Percentiles rank a stretch among this genome's conserved stretches.
Evolutionary conservation across 2,329 filamentous ascomycete genomes (phyloP).

Genomic region (Ophiostoma quercus): DNA sequence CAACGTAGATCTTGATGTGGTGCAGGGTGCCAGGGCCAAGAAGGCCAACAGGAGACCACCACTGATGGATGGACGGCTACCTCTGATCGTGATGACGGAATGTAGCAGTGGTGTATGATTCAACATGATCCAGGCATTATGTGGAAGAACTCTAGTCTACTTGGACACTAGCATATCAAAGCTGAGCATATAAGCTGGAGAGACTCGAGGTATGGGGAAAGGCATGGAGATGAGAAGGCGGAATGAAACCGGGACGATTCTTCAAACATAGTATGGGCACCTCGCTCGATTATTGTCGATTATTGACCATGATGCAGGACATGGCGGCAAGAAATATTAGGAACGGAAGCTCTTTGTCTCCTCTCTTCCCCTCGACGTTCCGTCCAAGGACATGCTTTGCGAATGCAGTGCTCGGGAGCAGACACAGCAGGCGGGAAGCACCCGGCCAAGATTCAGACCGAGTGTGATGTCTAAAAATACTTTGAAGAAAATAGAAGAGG

Average conservation of each 20-base stretch:
- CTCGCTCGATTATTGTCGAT: background rate
- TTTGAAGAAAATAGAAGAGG: background rate
- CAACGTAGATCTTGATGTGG: background rate
- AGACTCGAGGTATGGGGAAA: background rate
- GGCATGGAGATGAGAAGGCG: background rate
- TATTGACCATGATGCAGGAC: background rate
- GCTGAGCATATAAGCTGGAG: background rate
- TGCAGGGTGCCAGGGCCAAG: background rate
- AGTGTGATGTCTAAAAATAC: background rate
- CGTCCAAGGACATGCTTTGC: background rate
- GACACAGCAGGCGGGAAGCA: slow-evolving; percentile 1
- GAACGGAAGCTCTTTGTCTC: background rate
- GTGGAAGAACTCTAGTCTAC: background rate
- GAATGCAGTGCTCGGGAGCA: slow-evolving; percentile 4
- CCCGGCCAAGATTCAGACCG: background rate
- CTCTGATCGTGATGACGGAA: background rate
- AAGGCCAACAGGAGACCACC: background rate
- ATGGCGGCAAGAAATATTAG: background rate
- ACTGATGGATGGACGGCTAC: background rate
- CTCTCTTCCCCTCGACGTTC: background rate
- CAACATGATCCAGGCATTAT: background rate
- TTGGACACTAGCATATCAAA: background rate
- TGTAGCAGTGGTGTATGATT: background rate
- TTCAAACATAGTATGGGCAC: background rate
- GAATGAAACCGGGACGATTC: background rate